Base-by-base conservation (phyloP, 169 alveolate genomes). In the Eimeria zaria region DNA sequence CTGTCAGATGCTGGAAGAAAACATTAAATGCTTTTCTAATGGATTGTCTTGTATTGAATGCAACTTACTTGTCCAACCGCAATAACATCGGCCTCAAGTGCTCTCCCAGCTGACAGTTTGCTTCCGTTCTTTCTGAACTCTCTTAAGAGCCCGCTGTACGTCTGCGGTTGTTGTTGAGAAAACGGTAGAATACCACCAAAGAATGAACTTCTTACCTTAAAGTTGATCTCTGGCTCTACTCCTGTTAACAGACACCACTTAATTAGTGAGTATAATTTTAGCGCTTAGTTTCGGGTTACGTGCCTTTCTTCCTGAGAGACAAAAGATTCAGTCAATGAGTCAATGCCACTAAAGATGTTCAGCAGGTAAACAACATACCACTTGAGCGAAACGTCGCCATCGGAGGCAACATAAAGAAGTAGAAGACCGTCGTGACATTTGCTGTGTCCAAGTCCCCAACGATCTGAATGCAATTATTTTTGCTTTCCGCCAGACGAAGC, bases 391-490 rank as follows among this genome's bases (percentile, higher is more conserved):
- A 58, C 80, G n/a, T 48, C 88, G 36, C 89, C 89, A n/a, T 93
- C 96, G 60, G 85, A 30, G 88, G 89, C 89, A 74, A 73, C 80
- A 51, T 93, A 64, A 30, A 93, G 74, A n/a, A 93, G 88, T 36
- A 93, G 87, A 51, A 93, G 62, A 1, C 96, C 96, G 58, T 93
- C 96, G 76, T 93, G 96, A 73, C 96, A 93, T 18, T 80, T 80
- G 74, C 92, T 71, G 93, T 93, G 96, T 62, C 96, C 96, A 55
- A 93, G 96, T 24, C 96, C 96, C 96, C 96, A 93, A 11, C 96
- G 91, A 53, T 93, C 96, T 93, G 73, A 60, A 67, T 27, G 62
- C 36, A 48, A 12, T 22, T 20, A 36, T 0, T 24, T 2, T 39
- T 27, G 73, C 5, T 64, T 30, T 1, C 41, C 0, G 9, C 0